These are phyloP conservation scores for Sclerotiophoma versabilis DNA, from an alignment of 2,329 filamentous ascomycete genomes.

Conservation along the genomic window DNA sequence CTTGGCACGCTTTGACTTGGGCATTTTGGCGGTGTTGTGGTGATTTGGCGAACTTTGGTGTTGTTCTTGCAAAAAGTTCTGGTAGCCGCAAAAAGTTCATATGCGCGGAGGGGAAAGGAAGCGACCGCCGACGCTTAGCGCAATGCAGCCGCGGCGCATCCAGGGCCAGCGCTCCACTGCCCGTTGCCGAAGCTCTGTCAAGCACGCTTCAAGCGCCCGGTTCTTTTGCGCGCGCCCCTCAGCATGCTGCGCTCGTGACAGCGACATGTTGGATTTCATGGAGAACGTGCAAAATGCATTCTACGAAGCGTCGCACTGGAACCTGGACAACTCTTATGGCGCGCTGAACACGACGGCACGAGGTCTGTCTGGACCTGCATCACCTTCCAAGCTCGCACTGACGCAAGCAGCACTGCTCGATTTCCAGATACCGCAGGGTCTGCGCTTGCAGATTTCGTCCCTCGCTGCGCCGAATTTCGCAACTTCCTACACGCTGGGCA, in stretches of 20 bases:
- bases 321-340: slow-evolving; percentile 89
- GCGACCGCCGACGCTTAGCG: slow-evolving; percentile 42
- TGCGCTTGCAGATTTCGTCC: slow-evolving; percentile 87
- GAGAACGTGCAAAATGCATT: slow-evolving; percentile 94
- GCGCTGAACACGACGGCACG: slow-evolving; percentile 83
- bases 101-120: slow-evolving; percentile 40
- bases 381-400: no score
- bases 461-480: slow-evolving; percentile 93
- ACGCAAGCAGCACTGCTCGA: slow-evolving; percentile 74
- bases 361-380: no score
- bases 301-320: slow-evolving; percentile 85
- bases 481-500: slow-evolving; percentile 90
- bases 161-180: slow-evolving; percentile 23
- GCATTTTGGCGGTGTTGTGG: slow-evolving; percentile 67
- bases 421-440: slow-evolving; percentile 83
- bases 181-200: slow-evolving; percentile 9
- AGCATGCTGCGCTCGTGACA: slow-evolving; percentile 35
- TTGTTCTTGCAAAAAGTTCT: slow-evolving; percentile 37
- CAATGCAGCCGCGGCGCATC: slow-evolving; percentile 27
- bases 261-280: slow-evolving; percentile 92
- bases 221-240: slow-evolving; percentile 1
- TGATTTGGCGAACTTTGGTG: slow-evolving; percentile 20
- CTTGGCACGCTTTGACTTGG: slow-evolving; percentile 92
- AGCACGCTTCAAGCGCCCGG: slow-evolving; percentile 8
- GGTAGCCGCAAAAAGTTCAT: slow-evolving; percentile 29